Percentiles rank a stretch among this genome's conserved stretches.
These are phyloP conservation scores for Mycena maculata DNA, from an alignment of 768 basidiomycete species.

Conservation along the genomic window DNA sequence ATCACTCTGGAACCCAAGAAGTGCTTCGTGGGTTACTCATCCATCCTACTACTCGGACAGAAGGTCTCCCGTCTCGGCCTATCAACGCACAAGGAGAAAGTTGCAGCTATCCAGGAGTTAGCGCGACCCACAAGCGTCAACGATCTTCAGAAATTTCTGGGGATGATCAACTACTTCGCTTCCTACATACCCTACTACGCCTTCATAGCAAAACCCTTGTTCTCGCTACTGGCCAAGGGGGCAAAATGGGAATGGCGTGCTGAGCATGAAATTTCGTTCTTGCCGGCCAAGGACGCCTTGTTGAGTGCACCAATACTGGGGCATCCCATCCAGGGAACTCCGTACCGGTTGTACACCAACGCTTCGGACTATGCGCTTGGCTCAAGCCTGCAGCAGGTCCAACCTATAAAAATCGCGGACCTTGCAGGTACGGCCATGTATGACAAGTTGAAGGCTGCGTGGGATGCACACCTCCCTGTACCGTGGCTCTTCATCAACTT, in stretches of 20 bases:
- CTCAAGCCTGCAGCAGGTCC: conserved; percentile 26
- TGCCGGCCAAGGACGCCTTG: conserved; percentile 34
- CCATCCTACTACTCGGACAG: too few species aligned
- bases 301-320: conserved; percentile 36
- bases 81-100: too few species aligned
- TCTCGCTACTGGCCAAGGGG: conserved; percentile 37
- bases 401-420: conserved; percentile 14
- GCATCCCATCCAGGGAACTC: conserved; percentile 26
- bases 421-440: conserved; percentile 16
- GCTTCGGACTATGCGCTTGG: not conserved
- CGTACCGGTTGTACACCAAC: conserved; percentile 29
- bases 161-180: conserved; percentile 1
- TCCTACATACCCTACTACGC: not conserved
- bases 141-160: not conserved
- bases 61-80: not conserved
- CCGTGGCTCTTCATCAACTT: not conserved
- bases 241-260: conserved; percentile 39
- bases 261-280: conserved; percentile 35
- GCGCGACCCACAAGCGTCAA: not conserved
- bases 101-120: not conserved
- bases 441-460: not conserved
- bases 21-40: too few species aligned
- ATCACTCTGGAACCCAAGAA: too few species aligned
- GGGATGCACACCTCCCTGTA: not conserved
- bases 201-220: conserved; percentile 39